Evolutionary conservation across 192 early-diverging fungal genomes (phyloP).

Genomic region (Powellomyces hirtus): DNA sequence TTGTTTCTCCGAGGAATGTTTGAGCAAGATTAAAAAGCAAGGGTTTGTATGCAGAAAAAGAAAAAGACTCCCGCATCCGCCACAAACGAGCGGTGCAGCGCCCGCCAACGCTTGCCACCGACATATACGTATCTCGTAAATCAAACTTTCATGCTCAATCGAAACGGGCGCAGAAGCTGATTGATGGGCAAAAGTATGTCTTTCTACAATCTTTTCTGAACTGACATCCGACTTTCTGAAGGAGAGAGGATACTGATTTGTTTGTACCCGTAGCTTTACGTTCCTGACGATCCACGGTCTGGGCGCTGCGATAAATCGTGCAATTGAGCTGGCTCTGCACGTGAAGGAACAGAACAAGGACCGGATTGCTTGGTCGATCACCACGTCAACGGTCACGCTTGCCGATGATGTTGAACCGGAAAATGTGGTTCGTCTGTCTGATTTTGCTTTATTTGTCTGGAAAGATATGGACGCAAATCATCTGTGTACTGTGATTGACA

Average conservation of each 20-base stretch:
- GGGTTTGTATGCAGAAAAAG: background rate
- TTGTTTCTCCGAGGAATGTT: too few relatives aligned
- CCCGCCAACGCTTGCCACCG: slow-evolving; percentile 61
- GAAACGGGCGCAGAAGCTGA: slow-evolving; percentile 61
- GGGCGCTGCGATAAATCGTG: slow-evolving; percentile 69
- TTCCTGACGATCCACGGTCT: slow-evolving; percentile 74
- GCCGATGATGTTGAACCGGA: slow-evolving; percentile 78
- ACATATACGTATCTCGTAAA: slow-evolving; percentile 77
- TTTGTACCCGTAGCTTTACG: slow-evolving; percentile 38
- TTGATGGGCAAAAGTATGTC: slow-evolving; percentile 26
- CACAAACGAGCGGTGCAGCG: slow-evolving; percentile 64
- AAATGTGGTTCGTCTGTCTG: slow-evolving; percentile 47
- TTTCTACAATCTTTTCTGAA: background rate
- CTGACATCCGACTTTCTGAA: background rate
- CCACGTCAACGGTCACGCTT: slow-evolving; percentile 66
- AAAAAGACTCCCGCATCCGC: background rate
- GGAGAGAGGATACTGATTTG: background rate
- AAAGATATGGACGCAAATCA: too few relatives aligned
- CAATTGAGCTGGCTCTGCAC: slow-evolving; percentile 64
- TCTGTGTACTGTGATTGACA: too few relatives aligned
- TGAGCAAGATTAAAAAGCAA: too few relatives aligned
- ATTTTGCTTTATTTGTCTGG: too few relatives aligned
- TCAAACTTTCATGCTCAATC: slow-evolving; percentile 61
- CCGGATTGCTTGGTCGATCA: slow-evolving; percentile 58
- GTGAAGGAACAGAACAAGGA: slow-evolving; percentile 57